Evolutionary conservation across 257 asterid species (phyloP).

Genomic region (Plantago major): DNA sequence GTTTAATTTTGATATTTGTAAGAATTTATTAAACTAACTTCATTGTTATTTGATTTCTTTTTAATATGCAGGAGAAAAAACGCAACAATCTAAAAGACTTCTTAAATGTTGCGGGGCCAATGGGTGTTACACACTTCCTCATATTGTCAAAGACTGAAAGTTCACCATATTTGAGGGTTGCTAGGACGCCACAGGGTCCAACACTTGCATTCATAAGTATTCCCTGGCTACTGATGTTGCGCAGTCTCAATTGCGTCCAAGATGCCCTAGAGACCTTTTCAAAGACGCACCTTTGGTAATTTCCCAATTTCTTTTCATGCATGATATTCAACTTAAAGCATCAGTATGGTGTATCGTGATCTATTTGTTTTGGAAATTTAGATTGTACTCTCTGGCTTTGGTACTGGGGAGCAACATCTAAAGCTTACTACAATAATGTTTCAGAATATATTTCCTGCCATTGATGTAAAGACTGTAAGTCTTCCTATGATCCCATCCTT

Average conservation of each 20-base stretch:
- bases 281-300: conserved; percentile 81
- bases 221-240: conserved; percentile 72
- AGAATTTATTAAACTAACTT: conserved; percentile 10
- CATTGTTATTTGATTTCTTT: conserved; percentile 4
- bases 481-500: conserved; percentile 14
- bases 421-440: conserved; percentile 85
- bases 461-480: conserved; percentile 84
- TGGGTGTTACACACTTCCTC: conserved; percentile 94
- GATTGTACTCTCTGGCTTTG: conserved; percentile 96
- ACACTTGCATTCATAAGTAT: conserved; percentile 77
- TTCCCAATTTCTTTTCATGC: background rate
- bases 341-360: conserved; percentile 1
- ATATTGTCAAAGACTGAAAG: conserved; percentile 73
- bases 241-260: conserved; percentile 74
- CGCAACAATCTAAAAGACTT: conserved; percentile 79
- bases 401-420: conserved; percentile 92
- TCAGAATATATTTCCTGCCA: conserved; percentile 94
- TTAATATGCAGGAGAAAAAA: conserved; percentile 60
- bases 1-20: background rate
- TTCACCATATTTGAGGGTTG: conserved; percentile 79
- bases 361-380: conserved; percentile 34
- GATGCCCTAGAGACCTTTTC: conserved; percentile 76
- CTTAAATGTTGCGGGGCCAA: conserved; percentile 78
- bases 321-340: background rate
- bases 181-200: conserved; percentile 85